phyloP scores from a whole-genome alignment of 148 eudicot species.

The Fallopia convolvulus region DNA sequence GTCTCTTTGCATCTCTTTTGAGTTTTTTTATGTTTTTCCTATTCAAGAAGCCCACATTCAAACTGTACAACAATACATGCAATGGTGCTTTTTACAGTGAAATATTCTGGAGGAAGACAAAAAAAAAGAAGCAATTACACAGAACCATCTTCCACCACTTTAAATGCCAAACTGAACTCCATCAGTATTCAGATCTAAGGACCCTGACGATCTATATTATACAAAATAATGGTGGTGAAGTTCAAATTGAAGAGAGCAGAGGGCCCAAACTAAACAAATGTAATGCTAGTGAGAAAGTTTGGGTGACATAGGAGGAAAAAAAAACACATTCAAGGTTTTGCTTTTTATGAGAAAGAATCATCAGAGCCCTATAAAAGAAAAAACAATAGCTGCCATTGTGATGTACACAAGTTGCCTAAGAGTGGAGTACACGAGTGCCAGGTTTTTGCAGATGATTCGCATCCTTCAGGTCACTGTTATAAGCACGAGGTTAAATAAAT shows the following conservation, averaged over 20 bases:
- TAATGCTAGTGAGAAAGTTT: neutral
- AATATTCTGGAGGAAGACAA: no score
- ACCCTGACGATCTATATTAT: neutral
- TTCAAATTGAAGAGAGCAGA: neutral
- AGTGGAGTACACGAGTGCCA: conserved; percentile 1
- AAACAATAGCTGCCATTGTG: neutral
- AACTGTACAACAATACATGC: no score
- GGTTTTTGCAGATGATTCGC: neutral
- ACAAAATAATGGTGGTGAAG: neutral
- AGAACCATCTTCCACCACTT: neutral
- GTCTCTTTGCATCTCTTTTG: neutral
- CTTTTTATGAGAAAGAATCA: conserved; percentile 2
- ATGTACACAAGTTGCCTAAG: conserved; percentile 6
- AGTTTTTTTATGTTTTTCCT: neutral
- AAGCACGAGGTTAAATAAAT: conserved; percentile 7
- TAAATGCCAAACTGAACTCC: neutral
- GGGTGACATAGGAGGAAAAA: neutral
- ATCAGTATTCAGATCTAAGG: neutral
- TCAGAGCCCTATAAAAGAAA: conserved; percentile 1
- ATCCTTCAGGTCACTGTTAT: neutral
- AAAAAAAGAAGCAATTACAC: no score
- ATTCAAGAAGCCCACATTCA: neutral
- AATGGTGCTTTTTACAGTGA: no score
- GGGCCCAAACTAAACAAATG: neutral
- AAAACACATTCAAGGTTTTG: conserved; percentile 7